Base-by-base conservation (phyloP, 495 filamentous ascomycete genomes). In the Xylaria grammica region DNA sequence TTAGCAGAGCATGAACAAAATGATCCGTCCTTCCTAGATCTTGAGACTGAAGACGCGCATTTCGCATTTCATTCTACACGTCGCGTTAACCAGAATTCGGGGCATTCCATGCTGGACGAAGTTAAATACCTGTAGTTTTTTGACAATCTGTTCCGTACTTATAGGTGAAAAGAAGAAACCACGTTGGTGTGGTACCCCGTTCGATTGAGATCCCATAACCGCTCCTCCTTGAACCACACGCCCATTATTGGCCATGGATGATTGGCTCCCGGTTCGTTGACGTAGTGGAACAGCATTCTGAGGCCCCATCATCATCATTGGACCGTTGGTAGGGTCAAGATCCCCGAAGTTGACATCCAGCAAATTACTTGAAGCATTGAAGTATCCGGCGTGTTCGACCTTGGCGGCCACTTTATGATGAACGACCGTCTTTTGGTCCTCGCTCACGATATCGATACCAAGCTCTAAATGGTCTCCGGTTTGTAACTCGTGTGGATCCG, bases 401-500 rank as follows among this genome's bases (percentile, higher is more conserved):
- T 95, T 94, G 15, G 94, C 92, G 6, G 93, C 93, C 27, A 99
- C 95, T 71, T 99, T 99, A 77, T 97, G 95, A 74, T 99, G 95
- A 15, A 99, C 93, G 34, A 99, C 91, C 0, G 92, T 97, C 77
- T 96, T 97, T 73, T 97, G 94, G 74, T 99, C 95, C 72, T 99
- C 95, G 70, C 91, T 94, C 22, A 99, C 94, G 68, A 99, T 99
- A 74, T 99, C 95, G 59, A 99, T 99, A 49, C 95, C 95, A 46
- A 99, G 79, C 71, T 99, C 95, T 30, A 99, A 77, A 42, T 93
- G 89, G 73, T 98, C 95, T 66, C 90, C 86, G 61, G 93, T 91
- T 62, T 91, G 87, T 27, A 99, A 78, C 69, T 97, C 92, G 67
- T 97, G 92, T 0, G 95, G 92, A 45, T 99, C 95, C 1, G 94